Base-by-base conservation (phyloP, 768 basidiomycete species). In the Mycena galopus region DNA sequence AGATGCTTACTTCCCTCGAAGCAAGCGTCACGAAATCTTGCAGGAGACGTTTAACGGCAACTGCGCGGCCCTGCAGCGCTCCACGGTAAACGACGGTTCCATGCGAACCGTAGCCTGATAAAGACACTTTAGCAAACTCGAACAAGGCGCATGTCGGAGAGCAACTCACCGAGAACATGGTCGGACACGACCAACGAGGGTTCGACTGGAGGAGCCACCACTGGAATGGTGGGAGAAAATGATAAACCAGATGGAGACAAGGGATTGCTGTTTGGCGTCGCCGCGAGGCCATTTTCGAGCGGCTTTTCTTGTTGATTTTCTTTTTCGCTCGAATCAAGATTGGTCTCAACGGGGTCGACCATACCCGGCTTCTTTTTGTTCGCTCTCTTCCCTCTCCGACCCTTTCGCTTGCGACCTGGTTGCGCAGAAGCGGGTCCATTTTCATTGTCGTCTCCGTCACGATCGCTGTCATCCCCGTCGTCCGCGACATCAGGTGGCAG, bases 41-140 rank as follows among this genome's bases (percentile, higher is more conserved):
- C 9, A 99, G 88, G 4, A 99, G 89, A 0, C 98, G 94, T 81
- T 99, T 99, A 68, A 99, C 96, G n/a, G 98, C 98, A 0, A 99
- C 98, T 0, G 97, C 94, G 63, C 98, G 93, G 0, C 96, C 96
- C 84, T 99, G 97, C n/a, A 98, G 89, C 9, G 96, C 94, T 3
- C 97, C 98, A 78, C 93, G 89, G 83, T 91, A 96, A 4, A 99
- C 98, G 50, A 99, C 94, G 0, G 98, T 99, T 8, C 98, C 98
- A 78, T 98, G 96, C 0, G 96, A 98, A 3, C 97, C 97, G 76
- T 93, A 96, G 5, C 97, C 97, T 98, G 21, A 35, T 35, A 0
- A 17, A 23, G 58, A 63, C 9, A 23, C 5, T 70, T 72, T 42
- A 78, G 68, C 17, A 58, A 68, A 33, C 35, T 29, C 27, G 61